phyloP scores from a whole-genome alignment of 495 filamentous ascomycete species.

The Astrothelium macrocarpum region DNA sequence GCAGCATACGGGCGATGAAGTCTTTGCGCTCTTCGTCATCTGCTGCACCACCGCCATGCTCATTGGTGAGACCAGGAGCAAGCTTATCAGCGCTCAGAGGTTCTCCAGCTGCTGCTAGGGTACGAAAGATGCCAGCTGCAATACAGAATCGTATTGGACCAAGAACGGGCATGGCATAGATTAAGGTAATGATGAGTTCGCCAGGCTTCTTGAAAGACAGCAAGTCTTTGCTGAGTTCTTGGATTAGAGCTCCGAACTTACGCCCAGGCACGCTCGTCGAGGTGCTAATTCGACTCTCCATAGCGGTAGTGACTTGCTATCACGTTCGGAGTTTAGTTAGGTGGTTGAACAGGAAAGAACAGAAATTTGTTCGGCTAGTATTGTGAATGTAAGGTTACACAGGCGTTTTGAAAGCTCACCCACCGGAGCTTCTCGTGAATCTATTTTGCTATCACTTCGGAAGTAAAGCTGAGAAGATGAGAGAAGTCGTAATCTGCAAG shows the following conservation, averaged over 20 bases:
- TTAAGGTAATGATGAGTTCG: neutral
- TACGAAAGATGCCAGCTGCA: constrained; percentile 3
- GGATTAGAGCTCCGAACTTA: neutral
- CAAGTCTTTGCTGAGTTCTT: constrained; percentile 1
- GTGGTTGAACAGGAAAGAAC: neutral
- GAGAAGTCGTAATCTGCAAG: neutral
- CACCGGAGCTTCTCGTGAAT: neutral
- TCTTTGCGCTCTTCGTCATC: constrained; percentile 1
- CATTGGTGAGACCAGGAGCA: neutral
- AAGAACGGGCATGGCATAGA: constrained; percentile 4
- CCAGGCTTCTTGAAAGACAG: constrained; percentile 2
- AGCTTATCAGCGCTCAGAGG: constrained; percentile 1
- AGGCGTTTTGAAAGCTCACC: constrained; percentile 1
- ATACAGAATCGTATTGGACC: constrained; percentile 1
- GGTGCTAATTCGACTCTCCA: neutral
- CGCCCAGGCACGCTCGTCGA: neutral
- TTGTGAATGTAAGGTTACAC: neutral
- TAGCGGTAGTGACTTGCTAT: neutral
- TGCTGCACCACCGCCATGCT: constrained; percentile 1
- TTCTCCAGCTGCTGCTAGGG: constrained; percentile 2
- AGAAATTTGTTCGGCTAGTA: neutral
- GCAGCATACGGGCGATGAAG: neutral
- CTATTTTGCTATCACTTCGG: neutral
- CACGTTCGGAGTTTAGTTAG: neutral
- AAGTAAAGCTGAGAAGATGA: neutral